These are phyloP conservation scores for Dovyalis caffra DNA, from an alignment of 345 rosid genomes.

Conservation along the genomic window DNA sequence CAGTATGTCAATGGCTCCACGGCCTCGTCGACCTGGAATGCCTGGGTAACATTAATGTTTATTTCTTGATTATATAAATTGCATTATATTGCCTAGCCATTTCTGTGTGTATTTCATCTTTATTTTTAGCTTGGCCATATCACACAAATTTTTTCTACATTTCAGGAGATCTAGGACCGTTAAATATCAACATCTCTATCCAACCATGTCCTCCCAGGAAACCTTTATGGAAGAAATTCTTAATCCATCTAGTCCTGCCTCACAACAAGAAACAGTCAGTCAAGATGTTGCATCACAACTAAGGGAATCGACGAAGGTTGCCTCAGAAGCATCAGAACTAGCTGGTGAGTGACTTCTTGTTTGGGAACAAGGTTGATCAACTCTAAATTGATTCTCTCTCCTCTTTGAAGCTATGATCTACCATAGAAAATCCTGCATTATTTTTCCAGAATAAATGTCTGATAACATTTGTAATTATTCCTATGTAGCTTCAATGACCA, in stretches of 20 bases:
- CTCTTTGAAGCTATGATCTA: background rate
- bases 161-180: conserved; percentile 44
- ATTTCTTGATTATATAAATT: background rate
- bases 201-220: conserved; percentile 37
- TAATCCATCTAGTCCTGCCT: conserved; percentile 21
- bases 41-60: conserved; percentile 42
- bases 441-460: conserved; percentile 10
- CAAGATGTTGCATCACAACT: conserved; percentile 13
- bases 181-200: conserved; percentile 47
- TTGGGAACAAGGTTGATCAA: conserved; percentile 9
- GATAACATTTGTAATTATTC: conserved; percentile 14
- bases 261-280: conserved; percentile 33
- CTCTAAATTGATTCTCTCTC: background rate
- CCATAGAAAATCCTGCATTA: background rate
- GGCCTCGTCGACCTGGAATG: conserved; percentile 66
- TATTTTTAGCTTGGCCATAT: background rate
- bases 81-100: background rate
- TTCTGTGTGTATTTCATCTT: background rate
- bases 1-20: conserved; percentile 28
- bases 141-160: conserved; percentile 1
- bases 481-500: conserved; percentile 39
- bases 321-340: conserved; percentile 17
- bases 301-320: conserved; percentile 14
- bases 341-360: conserved; percentile 46
- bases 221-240: conserved; percentile 32